Evolutionary conservation across 176 grass and related monocot genomes (phyloP), one percentile per base, ranked within the genome.

Genomic region (Secale cereale): DNA sequence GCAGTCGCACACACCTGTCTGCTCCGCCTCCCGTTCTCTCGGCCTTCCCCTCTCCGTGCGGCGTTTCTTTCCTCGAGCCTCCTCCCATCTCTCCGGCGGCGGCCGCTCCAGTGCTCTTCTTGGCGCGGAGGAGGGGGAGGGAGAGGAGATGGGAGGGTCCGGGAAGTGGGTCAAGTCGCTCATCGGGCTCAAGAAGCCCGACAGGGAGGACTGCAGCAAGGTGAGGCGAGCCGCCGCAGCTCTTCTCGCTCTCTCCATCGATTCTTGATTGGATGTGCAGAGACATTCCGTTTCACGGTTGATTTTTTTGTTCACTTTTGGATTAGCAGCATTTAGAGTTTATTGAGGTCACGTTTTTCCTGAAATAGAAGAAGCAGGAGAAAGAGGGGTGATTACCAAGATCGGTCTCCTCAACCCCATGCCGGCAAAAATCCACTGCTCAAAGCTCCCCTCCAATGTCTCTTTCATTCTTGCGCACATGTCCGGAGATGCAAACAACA

Each of bases 91-190:
- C n/a, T 33, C 70, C 25, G 41, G 41, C 6, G 45, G 50, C 15
- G 16, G 70, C 3, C 4, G 72, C 28, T 5, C 30, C 32, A 31
- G 3, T 6, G 30, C 25, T 8, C 48, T 39, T 91, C 20, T 85
- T 70, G 77, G 85, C 40, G 45, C 65, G 7, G 19, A 63, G 36
- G 13, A 20, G 35, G 7, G 7, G 41, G 36, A 37, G 36, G 36
- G 36, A 8, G 7, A 37, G 0, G 59, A 70, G 69, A 88, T 87
- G 89, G 85, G 91, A 84, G 94, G 84, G 9, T 99, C 97, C 57
- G 90, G 91, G 79, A 97, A 97, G 75, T 99, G 97, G 97, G 86
- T 99, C 19, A 97, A 91, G 67, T 89, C 88, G 35, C 88, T 99
- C 48, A 88, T 99, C 36, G 88, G 93, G 57, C 93, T 99, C 86